phyloP scores from a whole-genome alignment of 441 rosid genomes.

The Dalechampia spathulata region DNA sequence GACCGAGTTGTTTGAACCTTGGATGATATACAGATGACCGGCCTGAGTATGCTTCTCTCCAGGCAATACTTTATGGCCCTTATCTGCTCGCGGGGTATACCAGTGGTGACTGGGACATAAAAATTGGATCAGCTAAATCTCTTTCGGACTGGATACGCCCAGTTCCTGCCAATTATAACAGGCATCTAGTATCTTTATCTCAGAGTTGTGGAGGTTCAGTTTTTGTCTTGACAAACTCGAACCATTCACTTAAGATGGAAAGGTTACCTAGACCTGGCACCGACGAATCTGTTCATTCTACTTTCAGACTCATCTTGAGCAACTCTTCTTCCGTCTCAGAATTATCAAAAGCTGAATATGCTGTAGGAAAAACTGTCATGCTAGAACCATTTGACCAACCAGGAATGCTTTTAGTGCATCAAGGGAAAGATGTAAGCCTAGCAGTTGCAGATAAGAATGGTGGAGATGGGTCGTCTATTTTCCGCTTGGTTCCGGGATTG shows the following conservation, averaged over 20 bases:
- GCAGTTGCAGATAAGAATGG: constrained; percentile 26
- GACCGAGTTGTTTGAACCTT: constrained; percentile 4
- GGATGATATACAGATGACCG: constrained; percentile 54
- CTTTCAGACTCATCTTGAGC: constrained; percentile 53
- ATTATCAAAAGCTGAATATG: constrained; percentile 12
- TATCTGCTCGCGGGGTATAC: constrained; percentile 70
- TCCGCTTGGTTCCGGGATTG: constrained; percentile 56
- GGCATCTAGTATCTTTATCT: constrained; percentile 49
- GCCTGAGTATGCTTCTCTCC: constrained; percentile 55
- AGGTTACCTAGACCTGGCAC: constrained; percentile 46
- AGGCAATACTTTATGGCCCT: constrained; percentile 84
- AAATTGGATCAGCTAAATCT: constrained; percentile 30
- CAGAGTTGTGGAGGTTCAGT: constrained; percentile 41
- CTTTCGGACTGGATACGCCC: constrained; percentile 53
- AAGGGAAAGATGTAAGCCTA: constrained; percentile 29
- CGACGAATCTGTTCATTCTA: constrained; percentile 45
- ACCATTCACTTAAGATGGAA: constrained; percentile 63
- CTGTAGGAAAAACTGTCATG: constrained; percentile 45
- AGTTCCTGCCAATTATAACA: constrained; percentile 42
- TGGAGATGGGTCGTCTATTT: constrained; percentile 26
- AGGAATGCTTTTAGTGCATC: constrained; percentile 50
- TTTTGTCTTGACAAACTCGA: constrained; percentile 50
- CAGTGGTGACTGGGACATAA: constrained; percentile 60
- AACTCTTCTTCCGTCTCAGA: constrained; percentile 12
- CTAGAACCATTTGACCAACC: constrained; percentile 81